Conservation (phyloP, 331 rosid species). For the Acacia concinna region DNA sequence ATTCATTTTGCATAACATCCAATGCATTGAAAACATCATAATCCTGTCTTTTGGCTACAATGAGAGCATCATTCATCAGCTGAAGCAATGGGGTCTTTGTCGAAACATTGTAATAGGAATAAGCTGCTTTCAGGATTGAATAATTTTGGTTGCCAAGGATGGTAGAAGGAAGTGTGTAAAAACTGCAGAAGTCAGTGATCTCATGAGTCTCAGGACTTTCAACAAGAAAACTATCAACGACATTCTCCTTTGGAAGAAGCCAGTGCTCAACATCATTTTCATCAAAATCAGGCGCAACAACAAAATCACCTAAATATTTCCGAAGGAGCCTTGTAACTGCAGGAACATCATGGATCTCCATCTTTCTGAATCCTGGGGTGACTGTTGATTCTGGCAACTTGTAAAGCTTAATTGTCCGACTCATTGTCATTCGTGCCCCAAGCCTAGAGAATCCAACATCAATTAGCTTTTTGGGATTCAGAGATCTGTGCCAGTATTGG, state of each 20-base stretch:
- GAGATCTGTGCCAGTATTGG: slow-evolving; percentile 96
- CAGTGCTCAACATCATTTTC: slow-evolving; percentile 93
- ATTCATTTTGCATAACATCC: slow-evolving; percentile 91
- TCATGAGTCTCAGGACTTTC: slow-evolving; percentile 88
- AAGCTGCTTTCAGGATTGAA: slow-evolving; percentile 81
- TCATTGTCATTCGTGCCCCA: slow-evolving; percentile 96
- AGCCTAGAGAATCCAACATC: slow-evolving; percentile 96
- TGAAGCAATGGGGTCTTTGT: slow-evolving; percentile 84
- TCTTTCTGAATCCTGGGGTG: slow-evolving; percentile 85
- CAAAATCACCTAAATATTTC: slow-evolving; percentile 66
- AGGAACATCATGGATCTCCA: slow-evolving; percentile 87
- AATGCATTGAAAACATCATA: slow-evolving; percentile 94
- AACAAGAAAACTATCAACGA: slow-evolving; percentile 81
- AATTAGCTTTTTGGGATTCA: slow-evolving; percentile 91
- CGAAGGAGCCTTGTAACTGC: slow-evolving; percentile 83
- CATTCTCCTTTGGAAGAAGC: slow-evolving; percentile 87
- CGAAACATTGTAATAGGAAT: slow-evolving; percentile 82
- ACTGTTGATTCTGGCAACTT: slow-evolving; percentile 75
- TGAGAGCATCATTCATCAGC: slow-evolving; percentile 93
- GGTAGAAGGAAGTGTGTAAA: slow-evolving; percentile 89
- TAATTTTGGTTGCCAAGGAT: slow-evolving; percentile 84
- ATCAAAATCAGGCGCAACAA: slow-evolving; percentile 86
- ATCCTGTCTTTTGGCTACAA: slow-evolving; percentile 73
- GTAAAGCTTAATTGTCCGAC: slow-evolving; percentile 88
- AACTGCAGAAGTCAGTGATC: slow-evolving; percentile 93